Evolutionary conservation across 768 basidiomycete genomes (phyloP), one percentile per base, ranked within the genome.

Genomic region (Leccinum aurantiacum): DNA sequence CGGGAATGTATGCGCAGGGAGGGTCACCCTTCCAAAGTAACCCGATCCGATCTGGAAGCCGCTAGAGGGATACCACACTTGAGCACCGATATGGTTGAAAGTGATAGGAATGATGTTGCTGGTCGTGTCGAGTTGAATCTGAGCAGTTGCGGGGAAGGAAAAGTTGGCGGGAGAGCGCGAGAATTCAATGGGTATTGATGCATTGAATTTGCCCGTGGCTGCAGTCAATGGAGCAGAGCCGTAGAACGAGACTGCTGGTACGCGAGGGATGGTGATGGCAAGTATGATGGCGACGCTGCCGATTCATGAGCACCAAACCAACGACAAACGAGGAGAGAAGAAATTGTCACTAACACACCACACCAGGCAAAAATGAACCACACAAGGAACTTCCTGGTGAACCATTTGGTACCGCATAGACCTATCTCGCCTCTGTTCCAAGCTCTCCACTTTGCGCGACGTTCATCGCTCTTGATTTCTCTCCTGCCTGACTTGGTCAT

Each of bases 161-260:
- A 96, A 98, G 75, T 96, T 96, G 57, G 95, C 87, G 0, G 93
- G 94, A 1, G 79, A 73, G 59, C 91, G 85, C 37, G 82, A 86
- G 77, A 98, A 96, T 37, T 76, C 71, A 1, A 79, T 80, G 2
- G 84, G 81, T 49, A 91, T 76, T 6, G 82, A 80, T 19, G 76
- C 65, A 53, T 83, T 82, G 78, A 82, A 91, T 37, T 61, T 65
- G 24, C 84, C 84, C 0, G 86, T 82, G 10, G 88, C 88, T n/a
- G 76, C 71, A 13, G 70, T 67, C 52, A 95, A 81, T 1, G 93
- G 91, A 6, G 74, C 72, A 10, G 72, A 63, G 15, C 75, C 74
- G 66, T 87, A 85, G 69, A 95, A 85, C 3, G 80, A 74, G 65
- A 94, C 86, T 35, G 71, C 69, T 0, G 95, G 94, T 4, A 91